Evolutionary conservation across 2,329 filamentous ascomycete species (phyloP).

Genomic region (Penicillium sp.): DNA sequence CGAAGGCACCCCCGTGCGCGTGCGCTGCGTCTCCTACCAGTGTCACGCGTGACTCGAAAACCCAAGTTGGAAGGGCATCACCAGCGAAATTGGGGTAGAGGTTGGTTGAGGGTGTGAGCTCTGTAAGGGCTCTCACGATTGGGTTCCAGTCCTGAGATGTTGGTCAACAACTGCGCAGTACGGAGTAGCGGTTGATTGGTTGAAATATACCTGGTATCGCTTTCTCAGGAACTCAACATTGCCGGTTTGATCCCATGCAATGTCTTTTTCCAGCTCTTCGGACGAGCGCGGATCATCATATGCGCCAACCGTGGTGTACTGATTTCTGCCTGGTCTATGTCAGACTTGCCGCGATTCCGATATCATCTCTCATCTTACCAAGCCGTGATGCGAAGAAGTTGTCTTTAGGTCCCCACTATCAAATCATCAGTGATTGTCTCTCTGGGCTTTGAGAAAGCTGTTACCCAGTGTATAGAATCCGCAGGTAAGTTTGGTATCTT

Average conservation of each 20-base stretch:
- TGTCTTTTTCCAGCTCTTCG: constrained; percentile 30
- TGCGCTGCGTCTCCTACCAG: constrained; percentile 34
- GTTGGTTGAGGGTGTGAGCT: constrained; percentile 43
- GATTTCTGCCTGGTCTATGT: constrained; percentile 25
- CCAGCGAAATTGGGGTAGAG: constrained; percentile 49
- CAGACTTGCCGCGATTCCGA: neutral
- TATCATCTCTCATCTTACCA: constrained; percentile 24
- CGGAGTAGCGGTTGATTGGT: neutral
- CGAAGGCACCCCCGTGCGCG: constrained; percentile 33
- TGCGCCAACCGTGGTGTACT: constrained; percentile 48
- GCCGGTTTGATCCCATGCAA: constrained; percentile 44
- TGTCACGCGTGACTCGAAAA: constrained; percentile 35
- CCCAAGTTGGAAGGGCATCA: constrained; percentile 44
- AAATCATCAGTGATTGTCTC: neutral
- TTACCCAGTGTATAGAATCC: constrained; percentile 47
- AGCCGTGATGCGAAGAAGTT: constrained; percentile 49
- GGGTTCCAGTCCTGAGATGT: constrained; percentile 47
- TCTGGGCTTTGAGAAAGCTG: neutral
- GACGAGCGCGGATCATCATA: constrained; percentile 41
- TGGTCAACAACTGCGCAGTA: neutral
- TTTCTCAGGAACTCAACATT: constrained; percentile 39
- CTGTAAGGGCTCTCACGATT: constrained; percentile 41
- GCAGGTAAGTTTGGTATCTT: constrained; percentile 41
- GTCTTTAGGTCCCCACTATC: constrained; percentile 44
- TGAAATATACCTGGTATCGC: constrained; percentile 24